These are phyloP conservation scores for Nidula niveotomentosa DNA, from an alignment of 1,284 basidiomycete species.

Conservation along the genomic window DNA sequence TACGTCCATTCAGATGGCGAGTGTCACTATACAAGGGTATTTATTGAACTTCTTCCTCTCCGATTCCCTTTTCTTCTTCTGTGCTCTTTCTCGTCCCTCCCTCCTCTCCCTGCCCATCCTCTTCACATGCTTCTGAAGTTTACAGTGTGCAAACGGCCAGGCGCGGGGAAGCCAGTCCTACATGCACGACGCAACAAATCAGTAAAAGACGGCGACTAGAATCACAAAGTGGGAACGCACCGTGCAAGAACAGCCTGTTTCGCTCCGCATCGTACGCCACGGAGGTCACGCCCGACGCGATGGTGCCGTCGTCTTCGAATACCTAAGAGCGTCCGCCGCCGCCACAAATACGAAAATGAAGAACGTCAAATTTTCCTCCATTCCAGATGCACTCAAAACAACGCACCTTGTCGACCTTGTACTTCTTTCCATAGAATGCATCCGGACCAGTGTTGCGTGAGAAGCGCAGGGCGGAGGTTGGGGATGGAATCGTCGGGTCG, in stretches of 20 bases:
- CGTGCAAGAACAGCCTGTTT: conserved; percentile 52
- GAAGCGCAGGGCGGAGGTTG: conserved; percentile 52
- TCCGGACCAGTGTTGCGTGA: conserved; percentile 47
- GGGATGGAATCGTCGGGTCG: conserved; percentile 33
- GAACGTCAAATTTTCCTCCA: conserved; percentile 5
- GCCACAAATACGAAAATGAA: neutral
- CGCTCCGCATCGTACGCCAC: conserved; percentile 50
- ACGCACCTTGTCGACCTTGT: conserved; percentile 56
- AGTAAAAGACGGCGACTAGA: no score
- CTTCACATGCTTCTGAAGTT: no score
- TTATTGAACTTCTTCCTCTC: no score
- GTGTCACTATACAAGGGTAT: no score
- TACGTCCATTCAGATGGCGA: no score
- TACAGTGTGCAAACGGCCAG: no score
- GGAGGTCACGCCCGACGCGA: conserved; percentile 54
- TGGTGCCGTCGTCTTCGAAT: conserved; percentile 63
- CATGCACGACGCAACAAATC: no score
- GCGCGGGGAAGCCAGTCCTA: no score
- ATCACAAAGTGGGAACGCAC: conserved; percentile 25
- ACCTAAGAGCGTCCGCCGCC: conserved; percentile 28
- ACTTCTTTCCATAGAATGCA: conserved; percentile 65
- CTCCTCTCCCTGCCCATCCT: no score
- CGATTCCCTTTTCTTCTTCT: no score
- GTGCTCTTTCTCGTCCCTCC: no score
- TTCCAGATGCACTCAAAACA: neutral